Evolutionary conservation across 1,284 basidiomycete genomes (phyloP).

Genomic region (Prillingera fragicola): DNA sequence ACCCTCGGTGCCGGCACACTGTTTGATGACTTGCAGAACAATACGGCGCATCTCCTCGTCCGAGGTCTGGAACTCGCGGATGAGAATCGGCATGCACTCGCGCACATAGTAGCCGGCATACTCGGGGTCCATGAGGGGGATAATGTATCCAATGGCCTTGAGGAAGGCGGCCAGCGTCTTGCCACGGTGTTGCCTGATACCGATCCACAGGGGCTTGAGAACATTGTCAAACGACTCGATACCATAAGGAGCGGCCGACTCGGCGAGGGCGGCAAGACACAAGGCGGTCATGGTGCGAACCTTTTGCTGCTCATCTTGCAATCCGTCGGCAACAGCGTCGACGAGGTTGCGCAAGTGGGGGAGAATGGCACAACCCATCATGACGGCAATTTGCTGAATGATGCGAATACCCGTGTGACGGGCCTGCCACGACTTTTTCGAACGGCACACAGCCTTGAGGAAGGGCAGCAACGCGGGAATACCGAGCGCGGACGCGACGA

Average conservation of each 20-base stretch:
- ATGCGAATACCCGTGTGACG: conserved; percentile 99
- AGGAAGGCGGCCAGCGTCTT: conserved; percentile 97
- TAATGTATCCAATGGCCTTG: conserved; percentile 99
- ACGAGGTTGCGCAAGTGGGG: conserved; percentile 96
- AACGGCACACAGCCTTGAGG: conserved; percentile 95
- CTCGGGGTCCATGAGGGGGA: conserved; percentile 99
- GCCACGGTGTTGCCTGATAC: conserved; percentile 94
- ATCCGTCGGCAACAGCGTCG: conserved; percentile 90
- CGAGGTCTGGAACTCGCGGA: conserved; percentile 98
- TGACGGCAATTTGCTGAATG: conserved; percentile 98
- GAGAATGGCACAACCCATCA: conserved; percentile 99
- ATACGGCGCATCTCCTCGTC: conserved; percentile 99
- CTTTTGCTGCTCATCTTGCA: conserved; percentile 98
- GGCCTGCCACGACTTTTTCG: conserved; percentile 99
- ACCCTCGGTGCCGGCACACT: conserved; percentile 96
- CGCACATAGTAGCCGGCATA: conserved; percentile 97
- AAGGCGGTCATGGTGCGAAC: conserved; percentile 98
- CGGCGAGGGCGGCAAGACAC: conserved; percentile 90
- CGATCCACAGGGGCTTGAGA: conserved; percentile 95
- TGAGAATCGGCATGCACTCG: conserved; percentile 94
- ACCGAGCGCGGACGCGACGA: conserved; percentile 95
- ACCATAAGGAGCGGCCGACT: conserved; percentile 96
- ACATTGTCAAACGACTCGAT: conserved; percentile 99
- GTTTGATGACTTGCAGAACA: conserved; percentile 97
- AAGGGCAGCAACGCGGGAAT: conserved; percentile 97